Evolutionary conservation across 306 rosid species (phyloP).

Genomic region (Pterocarpus macrocarpus): DNA sequence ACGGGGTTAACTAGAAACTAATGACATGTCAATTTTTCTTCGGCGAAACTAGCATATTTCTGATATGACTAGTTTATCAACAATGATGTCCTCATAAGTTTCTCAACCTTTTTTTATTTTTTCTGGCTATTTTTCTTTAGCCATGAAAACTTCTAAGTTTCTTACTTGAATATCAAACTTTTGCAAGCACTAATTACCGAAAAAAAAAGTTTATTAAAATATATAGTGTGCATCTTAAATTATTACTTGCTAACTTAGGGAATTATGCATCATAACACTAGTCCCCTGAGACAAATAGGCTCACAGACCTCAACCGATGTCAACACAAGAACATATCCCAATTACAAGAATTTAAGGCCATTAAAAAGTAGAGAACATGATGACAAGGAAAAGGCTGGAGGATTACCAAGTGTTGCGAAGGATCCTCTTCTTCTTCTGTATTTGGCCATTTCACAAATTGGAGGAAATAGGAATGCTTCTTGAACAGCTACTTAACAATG

Average conservation of each 20-base stretch:
- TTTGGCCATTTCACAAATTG: no score
- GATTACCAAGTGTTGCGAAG: no score
- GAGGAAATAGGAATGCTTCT: no score
- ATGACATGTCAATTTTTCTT: slow-evolving; percentile 18
- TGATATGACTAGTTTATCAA: background rate
- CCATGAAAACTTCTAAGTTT: slow-evolving; percentile 9
- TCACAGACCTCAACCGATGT: slow-evolving; percentile 73
- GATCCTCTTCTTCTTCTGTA: no score
- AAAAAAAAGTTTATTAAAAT: background rate
- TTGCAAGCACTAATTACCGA: background rate
- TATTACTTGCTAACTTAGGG: slow-evolving; percentile 10
- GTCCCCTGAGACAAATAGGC: slow-evolving; percentile 32
- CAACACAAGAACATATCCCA: slow-evolving; percentile 79
- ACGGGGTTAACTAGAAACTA: slow-evolving; percentile 20
- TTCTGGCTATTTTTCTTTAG: slow-evolving; percentile 50
- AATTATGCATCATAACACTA: no score
- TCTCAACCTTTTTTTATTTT: background rate
- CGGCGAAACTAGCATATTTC: slow-evolving; percentile 11
- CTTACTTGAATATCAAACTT: slow-evolving; percentile 21
- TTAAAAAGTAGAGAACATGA: no score
- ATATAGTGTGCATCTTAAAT: background rate
- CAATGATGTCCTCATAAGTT: background rate
- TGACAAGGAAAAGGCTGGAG: no score
- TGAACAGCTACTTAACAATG: no score
- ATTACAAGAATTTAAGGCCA: no score